Evolutionary conservation across 2,329 filamentous ascomycete genomes (phyloP), one percentile per base, ranked within the genome.

Genomic region (Paraconiothyrium sp.): DNA sequence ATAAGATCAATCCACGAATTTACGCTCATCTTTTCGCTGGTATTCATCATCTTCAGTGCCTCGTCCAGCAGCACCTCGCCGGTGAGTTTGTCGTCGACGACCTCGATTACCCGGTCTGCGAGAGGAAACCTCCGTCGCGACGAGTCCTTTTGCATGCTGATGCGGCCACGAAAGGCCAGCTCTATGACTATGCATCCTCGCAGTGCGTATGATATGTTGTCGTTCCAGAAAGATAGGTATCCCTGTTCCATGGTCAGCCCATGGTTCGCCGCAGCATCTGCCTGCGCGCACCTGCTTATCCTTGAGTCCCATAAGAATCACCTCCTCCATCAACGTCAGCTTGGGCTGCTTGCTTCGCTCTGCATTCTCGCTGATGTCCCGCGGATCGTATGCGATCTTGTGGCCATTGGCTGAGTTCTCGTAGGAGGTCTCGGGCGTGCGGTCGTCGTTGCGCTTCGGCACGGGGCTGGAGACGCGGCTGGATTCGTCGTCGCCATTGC

Each of bases 31-130:
- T 97, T 97, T 85, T 99, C 95, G 81, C 93, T 97, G 72, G 92
- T 90, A 86, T 99, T 99, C 94, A 99, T 99, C 94, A 99, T 97
- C 85, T 99, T 99, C 76, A 99, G 84, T 62, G 95, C 92, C 84
- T 99, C 95, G 81, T 99, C 95, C 75, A 99, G 87, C 73, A 99
- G 86, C 67, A 98, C 95, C 83, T 99, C 95, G 71, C 95, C 95
- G 6, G 95, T 99, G 76, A 97, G 86, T 62, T 93, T 94, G 77
- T 97, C 94, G 80, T 99, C 95, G 76, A 98, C 89, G 67, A 99
- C 95, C 83, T 99, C 95, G 80, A 99, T 97, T 71, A 95, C 85
- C 70, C 95, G 89, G 82, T 99, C 95, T 70, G 94, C 90, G 63
- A 98, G 85, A 60, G 94, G 94, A 79, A 97, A 97, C 69, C 94